Base-by-base conservation (phyloP, 257 asterid genomes). In the Scutellaria galericulata region DNA sequence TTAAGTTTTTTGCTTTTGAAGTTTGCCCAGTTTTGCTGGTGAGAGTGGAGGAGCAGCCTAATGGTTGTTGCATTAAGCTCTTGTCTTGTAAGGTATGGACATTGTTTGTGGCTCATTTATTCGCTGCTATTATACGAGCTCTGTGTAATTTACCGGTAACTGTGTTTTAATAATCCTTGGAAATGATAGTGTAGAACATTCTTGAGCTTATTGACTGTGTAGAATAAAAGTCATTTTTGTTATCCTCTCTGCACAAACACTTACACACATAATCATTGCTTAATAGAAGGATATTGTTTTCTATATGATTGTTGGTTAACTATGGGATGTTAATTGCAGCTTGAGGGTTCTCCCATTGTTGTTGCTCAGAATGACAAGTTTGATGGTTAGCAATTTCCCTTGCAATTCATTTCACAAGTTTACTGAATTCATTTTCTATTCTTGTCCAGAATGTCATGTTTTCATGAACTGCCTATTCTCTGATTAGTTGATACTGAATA, bases 21-120 rank as follows among this genome's bases (percentile, higher is more conserved):
- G 93, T 92, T 51, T 90, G 99, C 74, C 98, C 98, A 1, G 98
- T 95, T 76, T 85, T 95, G 96, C 60, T 87, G 82, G 98, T 95
- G 73, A 90, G 91, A 73, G 99, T 92, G 53, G 98, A 92, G 77
- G 99, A 82, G 90, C 95, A 86, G 95, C 90, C 86, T 41, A 78
- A 87, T 74, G 98, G 99, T 44, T 88, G 97, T 73, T 95, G 95
- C 82, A 92, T 92, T 64, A 95, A 88, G 78, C 90, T 92, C 71
- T 82, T 92, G 86, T 95, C 99, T 31, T 92, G 99, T 84, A 92
- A 95, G 98, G 97, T 94, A 74, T 15, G 5, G 40, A 10, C 11
- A 20, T 22, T 58, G 14, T 46, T 37, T 18, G 5, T 13, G 22
- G 10, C 66, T 64, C 51, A 37, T 54, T 53, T 59, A 44, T 56